Evolutionary conservation across 2,329 filamentous ascomycete genomes (phyloP).

Genomic region (Calonectria fujianensis): DNA sequence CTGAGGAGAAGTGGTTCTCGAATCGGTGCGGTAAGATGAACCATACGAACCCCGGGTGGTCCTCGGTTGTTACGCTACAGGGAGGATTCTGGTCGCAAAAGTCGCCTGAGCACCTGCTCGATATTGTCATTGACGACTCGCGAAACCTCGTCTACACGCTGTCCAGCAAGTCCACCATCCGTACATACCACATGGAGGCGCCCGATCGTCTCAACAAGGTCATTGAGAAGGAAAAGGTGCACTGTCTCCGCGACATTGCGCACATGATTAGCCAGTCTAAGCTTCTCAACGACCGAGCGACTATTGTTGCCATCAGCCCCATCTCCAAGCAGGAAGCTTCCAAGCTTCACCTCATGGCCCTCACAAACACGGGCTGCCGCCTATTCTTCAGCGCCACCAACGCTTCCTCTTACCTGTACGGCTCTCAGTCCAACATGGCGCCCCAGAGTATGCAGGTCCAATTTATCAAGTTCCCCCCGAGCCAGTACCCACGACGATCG

Average conservation of each 20-base stretch:
- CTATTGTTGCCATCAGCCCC: constrained; percentile 89
- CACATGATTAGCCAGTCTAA: constrained; percentile 88
- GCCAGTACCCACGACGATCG: constrained; percentile 55
- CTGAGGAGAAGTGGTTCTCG: constrained; percentile 97
- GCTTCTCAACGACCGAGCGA: constrained; percentile 81
- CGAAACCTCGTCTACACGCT: constrained; percentile 93
- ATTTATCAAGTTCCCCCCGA: constrained; percentile 94
- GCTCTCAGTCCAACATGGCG: constrained; percentile 76
- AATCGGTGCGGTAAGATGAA: constrained; percentile 91
- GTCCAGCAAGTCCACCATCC: constrained; percentile 90
- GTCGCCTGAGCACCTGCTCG: constrained; percentile 78
- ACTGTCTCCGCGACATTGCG: constrained; percentile 82
- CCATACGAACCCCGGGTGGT: constrained; percentile 85
- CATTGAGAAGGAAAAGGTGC: constrained; percentile 78
- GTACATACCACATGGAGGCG: constrained; percentile 90
- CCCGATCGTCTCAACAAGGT: constrained; percentile 77
- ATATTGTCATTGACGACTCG: constrained; percentile 92
- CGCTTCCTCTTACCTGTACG: constrained; percentile 80
- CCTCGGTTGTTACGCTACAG: constrained; percentile 74
- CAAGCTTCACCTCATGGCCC: constrained; percentile 91
- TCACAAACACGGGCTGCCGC: constrained; percentile 92
- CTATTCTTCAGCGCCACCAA: constrained; percentile 94
- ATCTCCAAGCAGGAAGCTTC: constrained; percentile 87
- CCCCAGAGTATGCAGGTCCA: constrained; percentile 98
- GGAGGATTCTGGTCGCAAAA: constrained; percentile 71